Evolutionary conservation across 495 filamentous ascomycete species (phyloP).

Genomic region (Glarea lozoyensis): DNA sequence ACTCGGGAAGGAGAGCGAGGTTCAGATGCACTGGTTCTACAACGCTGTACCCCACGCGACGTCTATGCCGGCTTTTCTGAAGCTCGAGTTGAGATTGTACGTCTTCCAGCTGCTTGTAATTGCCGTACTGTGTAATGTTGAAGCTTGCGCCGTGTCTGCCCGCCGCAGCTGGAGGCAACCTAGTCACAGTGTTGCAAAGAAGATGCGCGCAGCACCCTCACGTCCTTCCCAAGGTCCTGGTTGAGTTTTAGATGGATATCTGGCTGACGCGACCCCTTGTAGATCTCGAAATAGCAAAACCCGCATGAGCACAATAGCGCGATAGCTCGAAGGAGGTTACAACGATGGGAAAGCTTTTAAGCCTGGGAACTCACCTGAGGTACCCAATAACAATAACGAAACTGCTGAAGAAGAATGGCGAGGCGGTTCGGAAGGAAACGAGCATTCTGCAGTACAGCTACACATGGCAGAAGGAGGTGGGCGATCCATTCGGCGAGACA

Average conservation of each 20-base stretch:
- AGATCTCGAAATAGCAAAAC: conserved; percentile 3
- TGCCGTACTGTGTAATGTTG: conserved; percentile 3
- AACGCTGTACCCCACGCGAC: conserved; percentile 20
- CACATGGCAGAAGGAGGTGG: conserved; percentile 58
- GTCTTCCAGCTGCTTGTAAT: conserved; percentile 20
- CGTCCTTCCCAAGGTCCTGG: not conserved
- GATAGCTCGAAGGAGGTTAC: conserved; percentile 14
- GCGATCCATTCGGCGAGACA: conserved; percentile 62
- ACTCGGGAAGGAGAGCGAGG: not conserved
- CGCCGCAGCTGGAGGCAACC: not conserved
- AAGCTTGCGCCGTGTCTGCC: conserved; percentile 18
- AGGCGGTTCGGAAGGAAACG: conserved; percentile 64
- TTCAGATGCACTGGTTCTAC: conserved; percentile 11
- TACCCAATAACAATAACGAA: conserved; percentile 94
- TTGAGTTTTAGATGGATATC: not conserved
- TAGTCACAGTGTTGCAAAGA: conserved; percentile 1
- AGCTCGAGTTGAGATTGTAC: conserved; percentile 21
- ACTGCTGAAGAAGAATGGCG: conserved; percentile 66
- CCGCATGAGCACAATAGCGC: conserved; percentile 19
- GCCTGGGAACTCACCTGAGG: conserved; percentile 54
- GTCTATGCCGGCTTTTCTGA: conserved; percentile 19
- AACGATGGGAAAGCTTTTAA: conserved; percentile 32
- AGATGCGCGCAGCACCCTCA: not conserved
- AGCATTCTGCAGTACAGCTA: conserved; percentile 79
- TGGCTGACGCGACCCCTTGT: not conserved